phyloP scores from a whole-genome alignment of 2,329 filamentous ascomycete species.

The Zasmidium cellare region DNA sequence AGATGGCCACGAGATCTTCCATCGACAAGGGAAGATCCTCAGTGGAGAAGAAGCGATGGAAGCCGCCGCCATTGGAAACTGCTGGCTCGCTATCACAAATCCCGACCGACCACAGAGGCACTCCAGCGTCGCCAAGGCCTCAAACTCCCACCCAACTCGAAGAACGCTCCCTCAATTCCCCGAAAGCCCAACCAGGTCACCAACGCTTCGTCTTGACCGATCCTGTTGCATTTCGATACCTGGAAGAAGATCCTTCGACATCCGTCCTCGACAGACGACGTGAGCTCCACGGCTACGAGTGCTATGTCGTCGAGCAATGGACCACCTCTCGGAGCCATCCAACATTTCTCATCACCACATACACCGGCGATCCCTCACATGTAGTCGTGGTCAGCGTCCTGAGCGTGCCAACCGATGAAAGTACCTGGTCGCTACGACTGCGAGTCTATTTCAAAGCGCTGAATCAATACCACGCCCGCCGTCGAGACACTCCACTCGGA shows the following conservation, averaged over 20 bases:
- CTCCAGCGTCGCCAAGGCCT: constrained; percentile 12
- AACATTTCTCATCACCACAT: constrained; percentile 88
- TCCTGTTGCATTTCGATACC: constrained; percentile 68
- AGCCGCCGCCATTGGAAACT: constrained; percentile 16
- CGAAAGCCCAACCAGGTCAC: constrained; percentile 38
- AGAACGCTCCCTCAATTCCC: constrained; percentile 2
- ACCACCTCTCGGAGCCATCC: constrained; percentile 87
- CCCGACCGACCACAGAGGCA: constrained; percentile 6
- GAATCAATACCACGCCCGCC: constrained; percentile 79
- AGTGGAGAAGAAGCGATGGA: not conserved
- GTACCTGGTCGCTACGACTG: constrained; percentile 74
- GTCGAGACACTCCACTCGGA: constrained; percentile 78
- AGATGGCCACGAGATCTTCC: constrained; percentile 13
- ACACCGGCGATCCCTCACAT: constrained; percentile 82
- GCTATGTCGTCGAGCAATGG: constrained; percentile 97
- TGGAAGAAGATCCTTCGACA: constrained; percentile 81
- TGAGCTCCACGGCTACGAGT: constrained; percentile 78
- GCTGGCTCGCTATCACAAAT: not conserved
- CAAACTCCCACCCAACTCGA: constrained; percentile 11
- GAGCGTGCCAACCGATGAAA: constrained; percentile 77
- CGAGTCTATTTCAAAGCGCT: constrained; percentile 84
- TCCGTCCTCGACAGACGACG: constrained; percentile 71
- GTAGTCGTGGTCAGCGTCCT: constrained; percentile 77
- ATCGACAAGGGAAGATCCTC: constrained; percentile 4
- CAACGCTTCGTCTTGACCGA: constrained; percentile 66